A percentile compares a stretch with the other conserved stretches of the same genome.
These are phyloP conservation scores for Heliocybe sulcata DNA, from an alignment of 1,284 basidiomycete species.

Conservation along the genomic window DNA sequence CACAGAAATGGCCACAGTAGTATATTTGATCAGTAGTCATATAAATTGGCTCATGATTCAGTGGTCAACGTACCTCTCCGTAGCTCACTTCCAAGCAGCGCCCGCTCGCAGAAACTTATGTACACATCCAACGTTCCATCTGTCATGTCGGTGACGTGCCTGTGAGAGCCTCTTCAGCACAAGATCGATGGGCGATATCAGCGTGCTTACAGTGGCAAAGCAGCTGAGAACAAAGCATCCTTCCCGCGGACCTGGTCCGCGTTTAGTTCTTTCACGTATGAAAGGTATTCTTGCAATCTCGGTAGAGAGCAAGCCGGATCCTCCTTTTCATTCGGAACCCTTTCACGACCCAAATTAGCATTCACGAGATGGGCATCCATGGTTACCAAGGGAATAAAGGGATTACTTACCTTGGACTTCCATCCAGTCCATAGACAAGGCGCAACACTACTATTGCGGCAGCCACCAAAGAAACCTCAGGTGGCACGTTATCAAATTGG, in stretches of 20 bases:
- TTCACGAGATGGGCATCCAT: conserved; percentile 1
- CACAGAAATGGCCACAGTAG: no score
- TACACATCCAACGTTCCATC: conserved; percentile 57
- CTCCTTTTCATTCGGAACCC: conserved; percentile 35
- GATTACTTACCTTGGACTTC: conserved; percentile 42
- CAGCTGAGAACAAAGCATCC: conserved; percentile 29
- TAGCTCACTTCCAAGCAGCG: conserved; percentile 28
- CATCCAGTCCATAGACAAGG: conserved; percentile 80
- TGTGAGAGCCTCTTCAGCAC: conserved; percentile 16
- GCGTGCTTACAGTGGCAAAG: conserved; percentile 23
- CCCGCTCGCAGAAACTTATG: conserved; percentile 55
- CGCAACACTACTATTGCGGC: conserved; percentile 70
- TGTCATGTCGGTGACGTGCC: conserved; percentile 48
- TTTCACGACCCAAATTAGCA: conserved; percentile 17
- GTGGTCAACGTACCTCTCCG: conserved; percentile 1
- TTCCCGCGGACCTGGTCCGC: conserved; percentile 17
- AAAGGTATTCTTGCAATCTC: conserved; percentile 42
- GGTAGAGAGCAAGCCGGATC: conserved; percentile 67
- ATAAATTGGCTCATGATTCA: no score
- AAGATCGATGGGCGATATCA: conserved; percentile 6
- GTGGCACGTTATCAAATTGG: conserved; percentile 56
- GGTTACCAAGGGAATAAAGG: neutral
- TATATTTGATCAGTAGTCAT: no score
- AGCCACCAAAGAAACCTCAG: conserved; percentile 69
- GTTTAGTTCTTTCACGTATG: conserved; percentile 30